Evolutionary conservation across 768 basidiomycete species (phyloP).

Genomic region (Tulasnella sp.): DNA sequence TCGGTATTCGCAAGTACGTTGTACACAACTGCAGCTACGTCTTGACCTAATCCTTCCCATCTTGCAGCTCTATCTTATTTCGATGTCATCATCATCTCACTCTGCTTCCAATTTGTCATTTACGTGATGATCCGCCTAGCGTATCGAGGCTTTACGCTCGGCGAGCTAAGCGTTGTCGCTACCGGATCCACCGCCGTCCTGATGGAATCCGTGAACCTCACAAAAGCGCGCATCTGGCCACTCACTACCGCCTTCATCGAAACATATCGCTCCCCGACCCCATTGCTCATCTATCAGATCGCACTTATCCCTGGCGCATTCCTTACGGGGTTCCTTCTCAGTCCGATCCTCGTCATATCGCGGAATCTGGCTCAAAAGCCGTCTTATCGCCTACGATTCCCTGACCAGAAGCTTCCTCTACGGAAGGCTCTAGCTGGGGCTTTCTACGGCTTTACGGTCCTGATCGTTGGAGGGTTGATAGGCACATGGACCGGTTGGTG

Average conservation of each 20-base stretch:
- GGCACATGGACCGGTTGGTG: slow-evolving; percentile 91
- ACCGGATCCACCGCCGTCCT: slow-evolving; percentile 80
- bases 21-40: too few relatives aligned
- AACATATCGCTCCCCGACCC: slow-evolving; percentile 87
- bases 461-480: slow-evolving; percentile 73
- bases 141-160: slow-evolving; percentile 89
- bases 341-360: slow-evolving; percentile 83
- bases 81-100: slow-evolving; percentile 58
- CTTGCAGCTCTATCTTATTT: slow-evolving; percentile 61
- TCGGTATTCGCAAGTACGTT: neutral
- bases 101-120: slow-evolving; percentile 85
- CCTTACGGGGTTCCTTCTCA: slow-evolving; percentile 87
- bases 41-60: neutral
- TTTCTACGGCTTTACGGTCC: slow-evolving; percentile 65
- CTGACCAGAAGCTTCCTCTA: slow-evolving; percentile 72
- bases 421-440: slow-evolving; percentile 74
- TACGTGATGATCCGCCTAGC: slow-evolving; percentile 85
- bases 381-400: slow-evolving; percentile 62
- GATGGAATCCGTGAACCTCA: slow-evolving; percentile 79
- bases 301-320: slow-evolving; percentile 88
- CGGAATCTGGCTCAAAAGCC: slow-evolving; percentile 85
- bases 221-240: slow-evolving; percentile 70
- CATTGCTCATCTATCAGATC: slow-evolving; percentile 82
- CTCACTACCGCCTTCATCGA: slow-evolving; percentile 72
- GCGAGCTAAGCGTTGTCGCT: slow-evolving; percentile 81